Percentiles rank a stretch among this genome's conserved stretches.
These are phyloP conservation scores for Corylus heterophylla DNA, from an alignment of 306 rosid genomes.

Conservation along the genomic window DNA sequence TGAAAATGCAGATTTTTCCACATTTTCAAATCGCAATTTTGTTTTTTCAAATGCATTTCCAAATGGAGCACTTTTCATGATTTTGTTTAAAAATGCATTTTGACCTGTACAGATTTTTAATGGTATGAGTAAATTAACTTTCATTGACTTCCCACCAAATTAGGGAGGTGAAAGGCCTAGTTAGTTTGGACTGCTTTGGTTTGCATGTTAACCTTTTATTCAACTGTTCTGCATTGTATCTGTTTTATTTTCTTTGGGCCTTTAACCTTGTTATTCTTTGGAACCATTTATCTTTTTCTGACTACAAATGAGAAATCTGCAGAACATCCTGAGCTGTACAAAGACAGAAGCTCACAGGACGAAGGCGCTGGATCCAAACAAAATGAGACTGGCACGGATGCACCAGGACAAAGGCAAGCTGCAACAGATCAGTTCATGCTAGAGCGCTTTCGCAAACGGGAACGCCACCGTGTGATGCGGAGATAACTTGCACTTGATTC, in stretches of 20 bases:
- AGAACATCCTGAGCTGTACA: slow-evolving; percentile 98
- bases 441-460: slow-evolving; percentile 93
- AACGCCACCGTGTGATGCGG: slow-evolving; percentile 89
- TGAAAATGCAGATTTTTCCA: too few relatives aligned
- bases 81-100: too few relatives aligned
- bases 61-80: too few relatives aligned
- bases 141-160: not conserved
- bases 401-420: slow-evolving; percentile 82
- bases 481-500: slow-evolving; percentile 41
- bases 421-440: slow-evolving; percentile 94
- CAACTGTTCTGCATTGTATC: not conserved
- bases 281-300: slow-evolving; percentile 16
- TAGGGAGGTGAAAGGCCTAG: not conserved
- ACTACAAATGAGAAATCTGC: slow-evolving; percentile 33
- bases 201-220: slow-evolving; percentile 21
- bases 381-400: slow-evolving; percentile 54
- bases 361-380: slow-evolving; percentile 60
- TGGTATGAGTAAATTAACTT: not conserved
- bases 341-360: slow-evolving; percentile 64
- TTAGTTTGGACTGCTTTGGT: slow-evolving; percentile 1
- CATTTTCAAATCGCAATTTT: too few relatives aligned
- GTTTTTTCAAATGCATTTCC: too few relatives aligned
- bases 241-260: not conserved
- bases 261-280: not conserved
- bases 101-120: not conserved